Evolutionary conservation across 495 filamentous ascomycete species (phyloP).

Genomic region (Chaetomium fimeti): DNA sequence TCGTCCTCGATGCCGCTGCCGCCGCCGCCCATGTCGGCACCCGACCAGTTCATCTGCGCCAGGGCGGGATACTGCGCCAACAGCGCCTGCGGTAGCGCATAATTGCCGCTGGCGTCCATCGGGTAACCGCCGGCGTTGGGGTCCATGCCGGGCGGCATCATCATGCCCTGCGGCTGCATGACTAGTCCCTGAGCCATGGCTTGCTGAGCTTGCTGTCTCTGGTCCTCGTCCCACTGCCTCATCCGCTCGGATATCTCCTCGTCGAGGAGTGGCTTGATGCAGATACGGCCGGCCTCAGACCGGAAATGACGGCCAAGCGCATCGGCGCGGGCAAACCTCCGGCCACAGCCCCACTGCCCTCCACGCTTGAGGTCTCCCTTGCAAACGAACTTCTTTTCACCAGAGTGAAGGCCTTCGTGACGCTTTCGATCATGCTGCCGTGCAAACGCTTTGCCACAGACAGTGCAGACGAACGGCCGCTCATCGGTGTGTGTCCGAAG

Average conservation of each 20-base stretch:
- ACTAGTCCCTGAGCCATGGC: constrained; percentile 50
- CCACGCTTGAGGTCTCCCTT: constrained; percentile 81
- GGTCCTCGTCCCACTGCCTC: constrained; percentile 63
- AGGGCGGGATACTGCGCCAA: constrained; percentile 90
- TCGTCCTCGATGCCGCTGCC: constrained; percentile 63
- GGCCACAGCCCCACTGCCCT: constrained; percentile 86
- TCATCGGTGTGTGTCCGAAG: constrained; percentile 91
- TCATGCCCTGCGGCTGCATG: constrained; percentile 45
- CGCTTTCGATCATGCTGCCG: constrained; percentile 91
- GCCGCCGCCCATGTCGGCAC: constrained; percentile 54
- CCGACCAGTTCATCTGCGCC: constrained; percentile 76
- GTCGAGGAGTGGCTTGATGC: constrained; percentile 91
- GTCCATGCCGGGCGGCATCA: constrained; percentile 43
- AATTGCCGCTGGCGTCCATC: constrained; percentile 57
- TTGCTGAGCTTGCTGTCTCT: constrained; percentile 62
- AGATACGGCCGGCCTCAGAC: constrained; percentile 90
- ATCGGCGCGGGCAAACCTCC: constrained; percentile 91
- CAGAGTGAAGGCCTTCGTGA: constrained; percentile 85
- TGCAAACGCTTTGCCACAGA: constrained; percentile 94
- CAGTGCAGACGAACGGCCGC: constrained; percentile 89
- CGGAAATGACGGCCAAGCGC: constrained; percentile 96
- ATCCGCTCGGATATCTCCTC: constrained; percentile 81
- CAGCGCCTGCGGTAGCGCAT: constrained; percentile 79
- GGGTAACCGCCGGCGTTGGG: constrained; percentile 44
- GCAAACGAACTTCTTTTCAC: constrained; percentile 97